These are phyloP conservation scores for Rhodotorula sp. DNA, from an alignment of 1,284 basidiomycete species.

Conservation along the genomic window DNA sequence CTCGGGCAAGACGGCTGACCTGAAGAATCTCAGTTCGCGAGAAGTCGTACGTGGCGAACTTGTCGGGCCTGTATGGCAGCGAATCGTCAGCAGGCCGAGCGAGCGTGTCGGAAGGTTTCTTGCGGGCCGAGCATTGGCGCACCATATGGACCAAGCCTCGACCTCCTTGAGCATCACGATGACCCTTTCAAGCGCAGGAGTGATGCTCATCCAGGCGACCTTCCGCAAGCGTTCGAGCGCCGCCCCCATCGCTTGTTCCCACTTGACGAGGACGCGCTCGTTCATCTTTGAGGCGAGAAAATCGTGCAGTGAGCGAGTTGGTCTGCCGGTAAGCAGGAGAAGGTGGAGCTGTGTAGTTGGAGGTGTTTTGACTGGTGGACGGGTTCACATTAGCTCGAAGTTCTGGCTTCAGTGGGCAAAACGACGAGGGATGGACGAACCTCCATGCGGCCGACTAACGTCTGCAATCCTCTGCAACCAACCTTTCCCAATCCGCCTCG, in stretches of 20 bases:
- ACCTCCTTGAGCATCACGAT: constrained; percentile 25
- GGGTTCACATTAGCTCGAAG: background rate
- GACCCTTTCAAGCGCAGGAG: constrained; percentile 19
- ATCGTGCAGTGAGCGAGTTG: constrained; percentile 26
- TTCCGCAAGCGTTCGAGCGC: constrained; percentile 16
- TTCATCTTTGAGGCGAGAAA: constrained; percentile 40
- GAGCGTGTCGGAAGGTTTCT: too few species aligned
- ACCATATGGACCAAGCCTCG: constrained; percentile 24
- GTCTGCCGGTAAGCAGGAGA: constrained; percentile 32
- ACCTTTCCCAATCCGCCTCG: constrained; percentile 34
- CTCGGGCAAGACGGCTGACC: background rate
- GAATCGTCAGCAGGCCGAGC: too few species aligned
- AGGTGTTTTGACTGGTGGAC: constrained; percentile 9
- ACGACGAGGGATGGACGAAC: constrained; percentile 3
- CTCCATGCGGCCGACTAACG: constrained; percentile 21
- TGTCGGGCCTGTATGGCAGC: constrained; percentile 12
- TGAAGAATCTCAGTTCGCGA: background rate
- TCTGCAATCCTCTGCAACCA: constrained; percentile 34
- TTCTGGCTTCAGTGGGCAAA: too few species aligned
- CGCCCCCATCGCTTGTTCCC: constrained; percentile 27
- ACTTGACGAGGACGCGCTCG: constrained; percentile 34
- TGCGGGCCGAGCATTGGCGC: background rate
- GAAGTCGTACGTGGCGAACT: constrained; percentile 16
- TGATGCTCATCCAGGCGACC: constrained; percentile 17
- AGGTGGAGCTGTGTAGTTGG: constrained; percentile 24